phyloP scores from a whole-genome alignment of 306 rosid genomes.

The Rosa persica region DNA sequence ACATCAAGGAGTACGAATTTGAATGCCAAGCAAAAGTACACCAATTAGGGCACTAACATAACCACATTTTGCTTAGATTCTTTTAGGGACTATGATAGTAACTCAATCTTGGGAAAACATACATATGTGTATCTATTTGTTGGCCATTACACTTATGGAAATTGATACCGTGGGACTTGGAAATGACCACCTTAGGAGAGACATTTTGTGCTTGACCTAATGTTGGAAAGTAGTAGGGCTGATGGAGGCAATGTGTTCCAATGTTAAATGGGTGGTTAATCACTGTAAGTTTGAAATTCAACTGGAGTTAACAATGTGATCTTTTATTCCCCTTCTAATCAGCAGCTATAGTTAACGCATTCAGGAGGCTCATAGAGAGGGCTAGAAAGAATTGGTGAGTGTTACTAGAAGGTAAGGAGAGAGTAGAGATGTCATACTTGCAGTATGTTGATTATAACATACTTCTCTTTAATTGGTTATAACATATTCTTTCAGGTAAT shows the following conservation, averaged over 20 bases:
- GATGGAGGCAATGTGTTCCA: background rate
- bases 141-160: background rate
- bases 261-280: background rate
- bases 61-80: background rate
- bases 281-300: background rate
- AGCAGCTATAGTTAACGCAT: background rate
- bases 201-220: background rate
- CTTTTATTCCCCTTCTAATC: background rate
- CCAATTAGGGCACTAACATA: background rate
- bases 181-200: background rate
- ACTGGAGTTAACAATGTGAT: background rate
- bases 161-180: background rate
- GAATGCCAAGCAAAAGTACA: background rate
- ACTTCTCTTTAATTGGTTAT: background rate
- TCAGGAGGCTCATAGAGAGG: background rate
- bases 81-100: background rate
- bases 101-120: background rate
- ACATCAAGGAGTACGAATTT: no score
- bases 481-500: background rate
- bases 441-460: background rate
- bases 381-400: background rate
- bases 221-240: background rate
- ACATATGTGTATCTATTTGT: background rate
- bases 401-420: background rate
- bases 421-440: background rate